Conservation (phyloP, 2,329 filamentous ascomycete species). For the Xylaria sp. region DNA sequence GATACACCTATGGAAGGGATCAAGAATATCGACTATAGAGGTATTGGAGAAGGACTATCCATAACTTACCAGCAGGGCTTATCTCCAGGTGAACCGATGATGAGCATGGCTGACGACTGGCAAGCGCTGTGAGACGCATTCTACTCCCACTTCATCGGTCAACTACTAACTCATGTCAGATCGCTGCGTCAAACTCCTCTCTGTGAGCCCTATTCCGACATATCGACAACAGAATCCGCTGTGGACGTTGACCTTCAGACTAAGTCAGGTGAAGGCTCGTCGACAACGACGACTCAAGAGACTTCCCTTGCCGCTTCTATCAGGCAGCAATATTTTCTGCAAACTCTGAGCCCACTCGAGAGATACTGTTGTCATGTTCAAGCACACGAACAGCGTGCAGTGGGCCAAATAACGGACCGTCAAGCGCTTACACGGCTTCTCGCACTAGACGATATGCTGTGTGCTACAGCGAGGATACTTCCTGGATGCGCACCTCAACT, state of each 20-base stretch:
- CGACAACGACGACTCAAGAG: not conserved
- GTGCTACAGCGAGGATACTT: not conserved
- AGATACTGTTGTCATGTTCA: slow-evolving; percentile 40
- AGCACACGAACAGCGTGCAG: slow-evolving; percentile 40
- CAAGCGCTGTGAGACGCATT: slow-evolving; percentile 39
- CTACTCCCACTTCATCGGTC: not conserved
- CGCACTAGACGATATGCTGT: slow-evolving; percentile 1
- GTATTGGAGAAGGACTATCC: slow-evolving; percentile 40
- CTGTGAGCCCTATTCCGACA: not conserved
- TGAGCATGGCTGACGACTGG: slow-evolving; percentile 40
- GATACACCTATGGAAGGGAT: slow-evolving; percentile 36
- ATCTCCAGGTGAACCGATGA: slow-evolving; percentile 36
- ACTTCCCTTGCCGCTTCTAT: not conserved
- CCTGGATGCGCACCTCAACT: not conserved
- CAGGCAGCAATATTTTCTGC: not conserved
- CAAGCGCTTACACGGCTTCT: not conserved
- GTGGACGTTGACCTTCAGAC: not conserved
- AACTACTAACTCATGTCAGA: slow-evolving; percentile 21
- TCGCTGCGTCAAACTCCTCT: not conserved
- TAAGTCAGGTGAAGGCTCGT: not conserved
- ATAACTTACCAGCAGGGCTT: slow-evolving; percentile 33
- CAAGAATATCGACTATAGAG: slow-evolving; percentile 41
- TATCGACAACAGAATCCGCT: not conserved
- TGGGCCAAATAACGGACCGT: slow-evolving; percentile 27
- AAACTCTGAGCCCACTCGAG: slow-evolving; percentile 35